These are phyloP conservation scores for Venustampulla echinocandica DNA, from an alignment of 495 filamentous ascomycete genomes.

Conservation along the genomic window DNA sequence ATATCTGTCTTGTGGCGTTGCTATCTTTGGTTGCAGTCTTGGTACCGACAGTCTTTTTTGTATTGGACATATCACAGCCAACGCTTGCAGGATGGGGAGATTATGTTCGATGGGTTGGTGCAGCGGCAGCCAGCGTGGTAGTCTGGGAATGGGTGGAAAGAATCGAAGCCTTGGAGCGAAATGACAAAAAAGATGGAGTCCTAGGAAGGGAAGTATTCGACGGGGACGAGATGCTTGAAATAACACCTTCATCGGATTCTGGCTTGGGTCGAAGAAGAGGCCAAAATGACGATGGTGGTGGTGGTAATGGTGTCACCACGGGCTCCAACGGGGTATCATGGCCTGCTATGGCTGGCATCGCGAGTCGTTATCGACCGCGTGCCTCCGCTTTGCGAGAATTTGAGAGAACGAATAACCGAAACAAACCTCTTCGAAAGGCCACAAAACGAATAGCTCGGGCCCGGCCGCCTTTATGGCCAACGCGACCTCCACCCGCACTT, in stretches of 20 bases:
- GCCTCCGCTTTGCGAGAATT: constrained; percentile 14
- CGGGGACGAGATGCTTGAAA: constrained; percentile 90
- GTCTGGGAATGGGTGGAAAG: constrained; percentile 99
- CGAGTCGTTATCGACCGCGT: constrained; percentile 33
- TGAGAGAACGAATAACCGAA: constrained; percentile 15
- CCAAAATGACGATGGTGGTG: constrained; percentile 2
- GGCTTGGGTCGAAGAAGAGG: constrained; percentile 15
- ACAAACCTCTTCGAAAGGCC: constrained; percentile 4
- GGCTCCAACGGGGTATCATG: constrained; percentile 31
- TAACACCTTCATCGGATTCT: constrained; percentile 45
- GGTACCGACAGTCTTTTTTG: constrained; percentile 91
- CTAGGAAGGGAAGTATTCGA: constrained; percentile 92
- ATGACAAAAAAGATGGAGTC: constrained; percentile 93
- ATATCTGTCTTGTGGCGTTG: constrained; percentile 76
- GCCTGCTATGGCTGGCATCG: constrained; percentile 37
- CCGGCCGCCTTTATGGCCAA: constrained; percentile 21
- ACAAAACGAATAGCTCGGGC: constrained; percentile 5
- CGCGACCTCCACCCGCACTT: constrained; percentile 18
- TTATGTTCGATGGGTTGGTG: constrained; percentile 95
- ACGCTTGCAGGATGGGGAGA: constrained; percentile 92
- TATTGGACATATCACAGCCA: constrained; percentile 82
- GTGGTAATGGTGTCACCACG: constrained; percentile 13
- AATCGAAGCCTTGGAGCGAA: constrained; percentile 92
- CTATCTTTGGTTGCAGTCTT: constrained; percentile 72
- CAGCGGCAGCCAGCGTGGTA: constrained; percentile 89